phyloP scores from a whole-genome alignment of 2,329 filamentous ascomycete species.

The Cordyceps farinosa region DNA sequence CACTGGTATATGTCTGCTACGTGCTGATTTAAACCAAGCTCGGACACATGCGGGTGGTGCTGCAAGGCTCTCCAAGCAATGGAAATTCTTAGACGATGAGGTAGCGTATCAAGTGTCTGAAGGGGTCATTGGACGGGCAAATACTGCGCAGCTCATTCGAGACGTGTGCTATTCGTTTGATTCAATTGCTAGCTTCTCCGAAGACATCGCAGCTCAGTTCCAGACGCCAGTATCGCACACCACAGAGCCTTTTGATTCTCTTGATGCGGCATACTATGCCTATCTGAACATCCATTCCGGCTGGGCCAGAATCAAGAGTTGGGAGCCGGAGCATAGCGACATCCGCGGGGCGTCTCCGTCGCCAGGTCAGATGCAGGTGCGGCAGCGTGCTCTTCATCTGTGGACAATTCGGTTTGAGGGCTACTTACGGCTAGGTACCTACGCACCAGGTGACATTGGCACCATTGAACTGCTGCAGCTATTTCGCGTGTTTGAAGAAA shows the following conservation, averaged over 20 bases:
- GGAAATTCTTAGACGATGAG: slow-evolving; percentile 18
- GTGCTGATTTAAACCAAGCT: slow-evolving; percentile 18
- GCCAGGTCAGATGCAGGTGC: slow-evolving; percentile 1
- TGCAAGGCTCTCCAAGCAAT: slow-evolving; percentile 18
- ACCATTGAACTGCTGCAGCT: slow-evolving; percentile 6
- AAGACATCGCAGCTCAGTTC: background rate
- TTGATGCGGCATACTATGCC: slow-evolving; percentile 13
- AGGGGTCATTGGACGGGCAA: slow-evolving; percentile 6
- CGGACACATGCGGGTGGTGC: slow-evolving; percentile 18
- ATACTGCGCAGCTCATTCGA: slow-evolving; percentile 16
- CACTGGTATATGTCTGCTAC: slow-evolving; percentile 19
- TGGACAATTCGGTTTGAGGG: slow-evolving; percentile 7
- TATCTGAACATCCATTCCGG: slow-evolving; percentile 10
- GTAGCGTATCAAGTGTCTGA: background rate
- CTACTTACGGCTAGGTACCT: background rate
- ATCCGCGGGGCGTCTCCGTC: background rate
- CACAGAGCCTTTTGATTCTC: slow-evolving; percentile 6
- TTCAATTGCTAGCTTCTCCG: background rate
- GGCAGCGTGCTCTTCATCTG: slow-evolving; percentile 3
- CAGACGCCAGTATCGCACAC: background rate
- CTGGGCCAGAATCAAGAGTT: slow-evolving; percentile 3
- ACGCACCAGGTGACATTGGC: background rate
- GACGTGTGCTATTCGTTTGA: slow-evolving; percentile 20
- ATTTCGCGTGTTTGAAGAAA: slow-evolving; percentile 12
- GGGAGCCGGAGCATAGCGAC: background rate